Evolutionary conservation across 73 alveolate genomes (phyloP), one percentile per base, ranked within the genome.

Genomic region (Symbiodinium pilosum): DNA sequence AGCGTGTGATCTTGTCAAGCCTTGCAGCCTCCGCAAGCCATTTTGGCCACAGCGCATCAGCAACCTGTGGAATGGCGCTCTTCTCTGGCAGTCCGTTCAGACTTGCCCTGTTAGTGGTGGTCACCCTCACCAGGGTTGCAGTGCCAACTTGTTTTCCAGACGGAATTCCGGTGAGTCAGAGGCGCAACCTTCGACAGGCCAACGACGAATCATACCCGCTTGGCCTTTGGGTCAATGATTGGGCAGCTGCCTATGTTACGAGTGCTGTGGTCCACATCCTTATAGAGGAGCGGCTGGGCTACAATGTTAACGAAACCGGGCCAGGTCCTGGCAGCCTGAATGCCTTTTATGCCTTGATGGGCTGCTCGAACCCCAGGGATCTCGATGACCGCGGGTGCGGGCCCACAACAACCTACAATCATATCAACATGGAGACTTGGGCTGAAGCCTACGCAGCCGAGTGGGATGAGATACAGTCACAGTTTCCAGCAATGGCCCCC

Each of bases 331-430:
- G 24, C 42, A 42, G 71, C 1, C 69, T 84, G 41, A 56, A 42
- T 3, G 41, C 92, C 16, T 84, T 84, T 56, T 84, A 41, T 84
- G 92, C 92, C 42, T 56, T 84, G 42, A n/a, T 69, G 8, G 92
- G 92, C 68, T 84, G 92, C 43, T 40, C 38, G 2, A 38, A 4
- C 12, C 92, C 92, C 24, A 39, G 42, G 30, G 28, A 39, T 42
- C 7, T 84, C 26, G 28, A 41, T 64, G 92, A 40, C 26, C 64
- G 9, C 39, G 64, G 64, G 83, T 68, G 83, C 24, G 83, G 39
- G 7, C 41, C 83, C 32, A 36, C 32, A 36, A 30, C 39, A 20
- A 68, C 83, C 38, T 21, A 21, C 83, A 68, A 68, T 30, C 83
- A 68, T 68, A 36, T 68, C 9, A 68, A 68, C 34, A 7, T 68